Conservation (phyloP, 345 rosid genomes). For the Lepidium africanum region DNA sequence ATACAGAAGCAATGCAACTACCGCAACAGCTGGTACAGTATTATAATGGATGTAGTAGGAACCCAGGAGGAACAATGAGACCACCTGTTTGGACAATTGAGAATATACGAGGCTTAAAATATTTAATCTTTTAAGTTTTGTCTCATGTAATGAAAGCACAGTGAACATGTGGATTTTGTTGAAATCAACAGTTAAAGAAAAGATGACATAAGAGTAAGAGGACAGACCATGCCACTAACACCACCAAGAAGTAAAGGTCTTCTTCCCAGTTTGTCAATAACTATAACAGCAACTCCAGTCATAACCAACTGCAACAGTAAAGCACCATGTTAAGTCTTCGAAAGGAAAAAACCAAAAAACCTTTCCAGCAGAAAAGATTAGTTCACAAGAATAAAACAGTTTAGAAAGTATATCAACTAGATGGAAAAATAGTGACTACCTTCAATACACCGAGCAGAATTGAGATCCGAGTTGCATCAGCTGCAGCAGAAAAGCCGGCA, state of each 20-base stretch:
- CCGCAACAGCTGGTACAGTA: conserved; percentile 56
- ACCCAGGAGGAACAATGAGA: conserved; percentile 83
- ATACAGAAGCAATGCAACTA: conserved; percentile 69
- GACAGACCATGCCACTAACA: conserved; percentile 83
- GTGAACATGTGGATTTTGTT: neutral
- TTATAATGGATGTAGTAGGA: conserved; percentile 82
- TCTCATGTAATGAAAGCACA: neutral
- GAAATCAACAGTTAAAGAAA: neutral
- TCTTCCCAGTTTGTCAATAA: conserved; percentile 88
- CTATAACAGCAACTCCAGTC: conserved; percentile 85
- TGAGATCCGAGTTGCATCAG: conserved; percentile 96
- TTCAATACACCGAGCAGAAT: conserved; percentile 79
- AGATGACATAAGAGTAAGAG: neutral
- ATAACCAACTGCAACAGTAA: conserved; percentile 58
- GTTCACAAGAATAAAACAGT: neutral
- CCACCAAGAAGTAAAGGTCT: conserved; percentile 89
- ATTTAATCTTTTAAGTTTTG: neutral
- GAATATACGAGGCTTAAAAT: neutral
- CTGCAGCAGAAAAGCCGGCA: conserved; percentile 94
- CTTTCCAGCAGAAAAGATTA: neutral
- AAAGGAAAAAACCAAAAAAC: neutral
- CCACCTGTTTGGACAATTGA: conserved; percentile 40
- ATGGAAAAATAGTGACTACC: conserved; percentile 33
- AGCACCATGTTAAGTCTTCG: neutral
- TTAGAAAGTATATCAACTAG: neutral